Evolutionary conservation across 208 protist genomes (phyloP).

Genomic region (Leishmania mexicana): DNA sequence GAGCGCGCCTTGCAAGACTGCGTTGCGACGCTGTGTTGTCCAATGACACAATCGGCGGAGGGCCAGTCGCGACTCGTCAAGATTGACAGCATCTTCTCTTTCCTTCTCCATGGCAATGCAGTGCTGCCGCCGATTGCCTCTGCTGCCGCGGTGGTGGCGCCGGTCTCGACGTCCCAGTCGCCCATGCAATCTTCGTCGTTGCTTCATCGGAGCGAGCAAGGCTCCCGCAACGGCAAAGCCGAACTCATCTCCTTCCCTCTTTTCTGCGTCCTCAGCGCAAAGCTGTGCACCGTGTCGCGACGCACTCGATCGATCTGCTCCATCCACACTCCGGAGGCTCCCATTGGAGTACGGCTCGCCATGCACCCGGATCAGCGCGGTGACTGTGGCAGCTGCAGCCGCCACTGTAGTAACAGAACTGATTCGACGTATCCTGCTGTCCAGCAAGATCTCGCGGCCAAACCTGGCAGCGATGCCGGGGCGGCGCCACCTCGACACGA

Average conservation of each 20-base stretch:
- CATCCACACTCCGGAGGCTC: slow-evolving; percentile 12
- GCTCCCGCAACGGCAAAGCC: not conserved
- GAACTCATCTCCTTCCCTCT: slow-evolving; percentile 24
- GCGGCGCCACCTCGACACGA: not conserved
- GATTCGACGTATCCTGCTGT: not conserved
- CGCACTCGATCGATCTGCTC: slow-evolving; percentile 18
- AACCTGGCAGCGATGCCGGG: not conserved
- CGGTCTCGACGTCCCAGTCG: not conserved
- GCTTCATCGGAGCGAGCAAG: not conserved
- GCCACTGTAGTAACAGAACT: not conserved
- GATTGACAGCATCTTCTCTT: slow-evolving; percentile 31
- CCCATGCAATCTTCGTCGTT: not conserved
- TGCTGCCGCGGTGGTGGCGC: too few species aligned
- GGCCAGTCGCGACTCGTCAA: slow-evolving; percentile 4
- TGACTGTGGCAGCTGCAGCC: not conserved
- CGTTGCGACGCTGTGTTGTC: slow-evolving; percentile 26
- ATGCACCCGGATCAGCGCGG: slow-evolving; percentile 1
- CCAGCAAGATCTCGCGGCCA: not conserved
- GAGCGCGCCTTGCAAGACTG: slow-evolving; percentile 26
- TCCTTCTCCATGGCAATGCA: slow-evolving; percentile 34
- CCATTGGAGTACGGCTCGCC: not conserved
- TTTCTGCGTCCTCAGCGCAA: slow-evolving; percentile 23
- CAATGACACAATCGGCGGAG: not conserved
- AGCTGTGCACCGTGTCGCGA: slow-evolving; percentile 23
- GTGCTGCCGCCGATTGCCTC: not conserved